These are phyloP conservation scores for Metschnikowia aberdeeniae DNA, from an alignment of 805 yeast genomes.

Conservation along the genomic window DNA sequence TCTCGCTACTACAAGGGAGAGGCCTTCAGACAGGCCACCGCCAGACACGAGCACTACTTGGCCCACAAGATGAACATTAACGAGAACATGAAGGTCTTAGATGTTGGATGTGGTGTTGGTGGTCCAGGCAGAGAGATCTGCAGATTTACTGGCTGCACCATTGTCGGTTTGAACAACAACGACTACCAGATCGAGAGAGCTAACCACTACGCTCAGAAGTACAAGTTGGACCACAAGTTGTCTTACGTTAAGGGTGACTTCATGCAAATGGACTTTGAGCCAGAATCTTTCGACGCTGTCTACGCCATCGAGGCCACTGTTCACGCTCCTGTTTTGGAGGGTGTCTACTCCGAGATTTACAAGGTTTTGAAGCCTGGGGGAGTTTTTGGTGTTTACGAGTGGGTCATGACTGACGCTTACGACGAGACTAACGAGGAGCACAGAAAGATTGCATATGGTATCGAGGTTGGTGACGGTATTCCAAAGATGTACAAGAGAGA, in stretches of 20 bases:
- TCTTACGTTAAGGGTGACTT: slow-evolving; percentile 94
- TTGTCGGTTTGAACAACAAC: slow-evolving; percentile 92
- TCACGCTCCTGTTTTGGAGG: slow-evolving; percentile 94
- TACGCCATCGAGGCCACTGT: slow-evolving; percentile 98
- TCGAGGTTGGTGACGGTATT: slow-evolving; percentile 97
- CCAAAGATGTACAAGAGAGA: slow-evolving; percentile 89
- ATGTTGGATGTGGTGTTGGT: slow-evolving; percentile 99
- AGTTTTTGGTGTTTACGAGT: slow-evolving; percentile 94
- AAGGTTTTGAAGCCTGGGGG: slow-evolving; percentile 98
- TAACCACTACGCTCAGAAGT: slow-evolving; percentile 66
- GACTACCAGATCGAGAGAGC: slow-evolving; percentile 96
- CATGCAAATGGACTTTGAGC: slow-evolving; percentile 97
- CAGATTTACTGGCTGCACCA: slow-evolving; percentile 80
- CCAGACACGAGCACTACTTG: slow-evolving; percentile 94
- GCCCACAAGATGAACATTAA: slow-evolving; percentile 81
- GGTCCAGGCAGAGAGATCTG: slow-evolving; percentile 98
- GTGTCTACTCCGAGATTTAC: slow-evolving; percentile 92
- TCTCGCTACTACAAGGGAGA: slow-evolving; percentile 92
- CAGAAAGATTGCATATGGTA: slow-evolving; percentile 93
- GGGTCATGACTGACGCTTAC: slow-evolving; percentile 96
- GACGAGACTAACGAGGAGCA: slow-evolving; percentile 86
- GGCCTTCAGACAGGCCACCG: slow-evolving; percentile 88
- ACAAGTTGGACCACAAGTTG: slow-evolving; percentile 67
- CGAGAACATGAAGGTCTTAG: slow-evolving; percentile 82
- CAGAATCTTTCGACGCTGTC: slow-evolving; percentile 88